Evolutionary conservation across 1,139 yeast species (phyloP), one percentile per base, ranked within the genome.

Genomic region (Schwanniomyces etchellsii): DNA sequence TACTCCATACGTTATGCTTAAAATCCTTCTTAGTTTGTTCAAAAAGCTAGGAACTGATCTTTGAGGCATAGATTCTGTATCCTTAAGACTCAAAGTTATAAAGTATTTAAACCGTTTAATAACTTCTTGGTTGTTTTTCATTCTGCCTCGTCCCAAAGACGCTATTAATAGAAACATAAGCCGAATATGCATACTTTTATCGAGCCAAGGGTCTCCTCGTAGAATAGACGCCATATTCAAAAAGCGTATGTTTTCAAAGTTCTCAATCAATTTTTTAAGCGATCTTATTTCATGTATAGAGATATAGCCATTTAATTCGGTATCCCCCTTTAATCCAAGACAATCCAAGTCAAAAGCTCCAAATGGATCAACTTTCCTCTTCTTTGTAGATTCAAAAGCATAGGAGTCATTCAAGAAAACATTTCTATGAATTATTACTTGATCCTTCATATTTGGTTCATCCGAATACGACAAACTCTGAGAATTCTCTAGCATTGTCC

Each of bases 201-300:
- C 7, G 7, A 18, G 7, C 7, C n/a, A 18, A 18, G 21, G 21
- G 21, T 18, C n/a, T 7, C n/a, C 21, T 18, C n/a, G 21, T 7
- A 18, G n/a, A 7, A 18, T 7, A n/a, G 21, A 18, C n/a, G 21
- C 7, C 21, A 18, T n/a, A 21, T 43, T 44, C n/a, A 54, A 22
- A 14, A 34, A 30, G 16, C 37, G 37, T n/a, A 52, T 39, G 12
- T 40, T 37, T 11, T 37, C 29, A 5, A 49, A 40, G 18, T 44
- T 44, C 10, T 37, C 24, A 0, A 48, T 43, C 29, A 58, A 40
- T 6, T 38, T 39, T 13, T 42, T 36, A 5, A 45, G 25, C 1
- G 55, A 45, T 15, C 41, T 42, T n/a, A 50, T 37, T 11, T 47
- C 44, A 26, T 40, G 38, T 4, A 50, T 44, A 1, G 53, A 41